phyloP scores from a whole-genome alignment of 805 yeast genomes.

The Yamadazyma philogaea region DNA sequence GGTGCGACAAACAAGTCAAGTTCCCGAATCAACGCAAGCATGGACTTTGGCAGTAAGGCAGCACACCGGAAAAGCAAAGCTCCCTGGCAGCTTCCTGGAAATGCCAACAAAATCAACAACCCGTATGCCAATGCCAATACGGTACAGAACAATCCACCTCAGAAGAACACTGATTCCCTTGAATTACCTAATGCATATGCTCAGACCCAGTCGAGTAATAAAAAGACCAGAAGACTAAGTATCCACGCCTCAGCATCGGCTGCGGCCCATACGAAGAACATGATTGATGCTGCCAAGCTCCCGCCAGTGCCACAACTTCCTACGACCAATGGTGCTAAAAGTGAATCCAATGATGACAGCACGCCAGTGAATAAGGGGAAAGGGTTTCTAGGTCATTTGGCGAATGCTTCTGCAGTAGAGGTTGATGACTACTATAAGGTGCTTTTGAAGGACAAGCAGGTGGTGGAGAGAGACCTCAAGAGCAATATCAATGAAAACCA shows the following conservation, averaged over 20 bases:
- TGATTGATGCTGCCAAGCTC: conserved; percentile 22
- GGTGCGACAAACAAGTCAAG: conserved; percentile 1
- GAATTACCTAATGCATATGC: conserved; percentile 15
- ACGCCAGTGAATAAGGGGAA: conserved; percentile 12
- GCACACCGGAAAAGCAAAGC: conserved; percentile 41
- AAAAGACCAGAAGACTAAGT: conserved; percentile 27
- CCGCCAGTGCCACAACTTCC: conserved; percentile 31
- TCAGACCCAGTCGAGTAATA: conserved; percentile 6
- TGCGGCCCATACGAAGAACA: conserved; percentile 22
- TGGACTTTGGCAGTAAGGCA: conserved; percentile 30
- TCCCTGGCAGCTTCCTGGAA: conserved; percentile 33
- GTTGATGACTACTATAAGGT: conserved; percentile 66
- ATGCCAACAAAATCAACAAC: conserved; percentile 16
- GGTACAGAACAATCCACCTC: conserved; percentile 14
- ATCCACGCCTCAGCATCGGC: conserved; percentile 40
- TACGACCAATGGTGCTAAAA: neutral
- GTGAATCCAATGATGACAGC: neutral
- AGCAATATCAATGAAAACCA: conserved; percentile 59
- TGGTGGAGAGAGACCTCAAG: conserved; percentile 57
- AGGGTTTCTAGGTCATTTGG: conserved; percentile 38
- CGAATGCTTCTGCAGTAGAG: conserved; percentile 66
- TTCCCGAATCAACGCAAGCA: conserved; percentile 8
- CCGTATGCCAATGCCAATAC: conserved; percentile 28
- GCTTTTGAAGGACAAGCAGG: conserved; percentile 45
- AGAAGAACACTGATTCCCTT: neutral